Percentiles rank a stretch among this genome's conserved stretches.
Evolutionary conservation across 805 yeast species (phyloP).

Genomic region (Torulaspora quercuum): DNA sequence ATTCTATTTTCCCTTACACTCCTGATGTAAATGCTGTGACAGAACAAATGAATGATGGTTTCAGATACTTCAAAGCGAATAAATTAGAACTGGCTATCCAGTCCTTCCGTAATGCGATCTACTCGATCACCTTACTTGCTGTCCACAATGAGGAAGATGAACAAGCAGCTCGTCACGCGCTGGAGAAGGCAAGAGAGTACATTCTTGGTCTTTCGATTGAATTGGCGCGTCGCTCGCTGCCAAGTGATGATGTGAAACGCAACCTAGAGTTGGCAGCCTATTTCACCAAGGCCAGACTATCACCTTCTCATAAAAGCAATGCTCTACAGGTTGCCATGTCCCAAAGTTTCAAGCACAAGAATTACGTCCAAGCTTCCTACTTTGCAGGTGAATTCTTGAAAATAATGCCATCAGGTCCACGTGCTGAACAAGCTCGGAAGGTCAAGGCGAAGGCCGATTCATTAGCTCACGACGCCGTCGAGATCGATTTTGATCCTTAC

Average conservation of each 20-base stretch:
- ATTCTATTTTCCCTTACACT: conserved; percentile 58
- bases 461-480: conserved; percentile 78
- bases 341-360: conserved; percentile 83
- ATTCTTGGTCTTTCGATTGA: conserved; percentile 91
- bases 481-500: conserved; percentile 87
- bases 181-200: conserved; percentile 79
- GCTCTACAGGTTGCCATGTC: conserved; percentile 95
- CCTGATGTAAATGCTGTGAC: conserved; percentile 72
- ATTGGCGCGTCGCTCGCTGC: conserved; percentile 77
- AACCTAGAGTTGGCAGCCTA: conserved; percentile 94
- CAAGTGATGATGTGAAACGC: conserved; percentile 68
- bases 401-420: conserved; percentile 66
- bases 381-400: conserved; percentile 83
- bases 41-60: conserved; percentile 62
- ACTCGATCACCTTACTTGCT: conserved; percentile 65
- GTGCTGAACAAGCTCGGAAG: conserved; percentile 85
- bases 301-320: conserved; percentile 76
- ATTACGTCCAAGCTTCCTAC: conserved; percentile 81
- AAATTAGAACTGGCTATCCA: conserved; percentile 78
- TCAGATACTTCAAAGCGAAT: conserved; percentile 77
- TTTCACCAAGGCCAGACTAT: conserved; percentile 81
- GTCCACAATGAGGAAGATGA: conserved; percentile 76
- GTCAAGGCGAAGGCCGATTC: conserved; percentile 77
- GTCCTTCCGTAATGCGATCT: conserved; percentile 73
- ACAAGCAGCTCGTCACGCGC: conserved; percentile 64